Conservation (phyloP, 495 filamentous ascomycete species). For the Lophium mytilinum region DNA sequence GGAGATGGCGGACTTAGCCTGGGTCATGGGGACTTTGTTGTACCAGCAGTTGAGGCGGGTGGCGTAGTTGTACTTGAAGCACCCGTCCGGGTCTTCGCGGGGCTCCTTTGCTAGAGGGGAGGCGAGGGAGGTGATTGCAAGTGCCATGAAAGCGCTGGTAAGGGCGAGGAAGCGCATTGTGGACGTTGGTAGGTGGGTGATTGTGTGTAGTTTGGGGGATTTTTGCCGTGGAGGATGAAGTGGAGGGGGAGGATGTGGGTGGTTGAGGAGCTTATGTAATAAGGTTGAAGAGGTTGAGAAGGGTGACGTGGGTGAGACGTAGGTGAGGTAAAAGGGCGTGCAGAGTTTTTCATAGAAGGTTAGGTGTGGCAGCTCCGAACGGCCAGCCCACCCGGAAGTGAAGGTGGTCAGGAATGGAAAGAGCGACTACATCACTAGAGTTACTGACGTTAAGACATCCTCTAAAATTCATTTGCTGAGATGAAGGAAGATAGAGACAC, state of each 20-base stretch:
- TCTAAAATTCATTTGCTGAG: too few relatives aligned
- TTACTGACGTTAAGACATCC: too few relatives aligned
- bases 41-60: not conserved
- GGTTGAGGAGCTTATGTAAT: not conserved
- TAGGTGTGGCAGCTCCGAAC: not conserved
- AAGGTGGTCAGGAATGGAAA: too few relatives aligned
- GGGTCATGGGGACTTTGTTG: not conserved
- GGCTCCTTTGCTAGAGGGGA: not conserved
- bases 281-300: not conserved
- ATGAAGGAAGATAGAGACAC: not conserved
- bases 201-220: not conserved
- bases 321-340: not conserved
- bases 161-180: not conserved
- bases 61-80: not conserved
- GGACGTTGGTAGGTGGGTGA: not conserved
- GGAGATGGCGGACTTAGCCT: not conserved
- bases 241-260: not conserved
- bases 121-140: not conserved
- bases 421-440: too few relatives aligned
- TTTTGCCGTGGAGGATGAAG: not conserved
- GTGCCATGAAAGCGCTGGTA: not conserved
- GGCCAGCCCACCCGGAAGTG: too few relatives aligned
- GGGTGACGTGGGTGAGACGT: not conserved
- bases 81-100: not conserved
- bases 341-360: not conserved